Base-by-base conservation (phyloP, 495 filamentous ascomycete species). In the Articulospora tetracladia region DNA sequence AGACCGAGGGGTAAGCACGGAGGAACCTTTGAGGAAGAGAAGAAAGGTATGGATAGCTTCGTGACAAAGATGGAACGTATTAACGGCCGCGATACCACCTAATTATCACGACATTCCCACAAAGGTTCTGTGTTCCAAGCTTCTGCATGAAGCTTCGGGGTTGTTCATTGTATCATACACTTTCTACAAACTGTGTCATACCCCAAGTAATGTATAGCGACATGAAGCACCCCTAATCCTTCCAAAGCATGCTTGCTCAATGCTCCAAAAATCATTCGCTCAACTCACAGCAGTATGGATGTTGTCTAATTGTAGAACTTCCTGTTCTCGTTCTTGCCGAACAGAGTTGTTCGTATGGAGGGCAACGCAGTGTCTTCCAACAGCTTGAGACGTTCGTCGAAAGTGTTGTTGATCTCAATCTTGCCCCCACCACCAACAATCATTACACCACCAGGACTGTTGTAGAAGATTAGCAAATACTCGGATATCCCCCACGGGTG, bases 351-450 rank as follows among this genome's bases (percentile, higher is more conserved):
- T 62, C 95, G 83, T 63, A 99, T 86, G 30, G 85, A 86, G 13
- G 95, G 95, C 41, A 98, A 81, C 26, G 89, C 90, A 65, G 89
- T 90, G 56, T 84, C 85, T 71, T 93, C 86, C 39, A 97, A 83
- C 57, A 98, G 76, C 61, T 84, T 86, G 73, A 99, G 77, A 56
- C 95, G 85, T 70, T 96, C 89, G 66, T 98, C 95, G 51, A 98
- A 86, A 25, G 94, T 98, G 76, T 99, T 97, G 84, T 97, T 92
- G 72, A 99, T 96, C 64, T 96, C 91, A 72, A 99, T 98, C 81
- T 93, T 97, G 69, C 95, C 95, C 59, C 84, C 80, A 50, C 87
- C 84, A 25, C 92, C 91, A 23, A 95, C 72, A 62, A 98, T 88
- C 44, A 77, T 70, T 19, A 97, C 77, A 62, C 94, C 94, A 58